These are phyloP conservation scores for Cryptococcus sp. DNA, from an alignment of 1,284 basidiomycete species.

Conservation along the genomic window DNA sequence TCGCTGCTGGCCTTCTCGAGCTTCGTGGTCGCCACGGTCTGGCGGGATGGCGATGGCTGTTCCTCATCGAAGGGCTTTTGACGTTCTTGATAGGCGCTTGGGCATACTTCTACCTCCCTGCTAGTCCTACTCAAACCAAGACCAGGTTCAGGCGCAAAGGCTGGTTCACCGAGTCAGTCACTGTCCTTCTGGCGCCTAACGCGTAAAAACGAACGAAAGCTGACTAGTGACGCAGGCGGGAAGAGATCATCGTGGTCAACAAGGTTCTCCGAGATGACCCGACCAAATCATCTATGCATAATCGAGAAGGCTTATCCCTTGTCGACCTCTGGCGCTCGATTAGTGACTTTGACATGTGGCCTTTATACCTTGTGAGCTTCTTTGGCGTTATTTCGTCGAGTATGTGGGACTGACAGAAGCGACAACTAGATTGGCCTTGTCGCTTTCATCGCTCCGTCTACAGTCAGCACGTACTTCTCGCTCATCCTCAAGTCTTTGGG, in stretches of 20 bases:
- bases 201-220: not conserved
- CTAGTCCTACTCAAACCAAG: slow-evolving; percentile 49
- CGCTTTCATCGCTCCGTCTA: slow-evolving; percentile 33
- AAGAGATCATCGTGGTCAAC: slow-evolving; percentile 56
- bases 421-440: slow-evolving; percentile 46
- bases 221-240: slow-evolving; percentile 26
- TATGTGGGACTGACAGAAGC: slow-evolving; percentile 8
- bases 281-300: slow-evolving; percentile 53
- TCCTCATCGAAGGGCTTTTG: slow-evolving; percentile 42
- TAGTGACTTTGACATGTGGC: slow-evolving; percentile 59
- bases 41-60: slow-evolving; percentile 48
- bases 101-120: slow-evolving; percentile 45
- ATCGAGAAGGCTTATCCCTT: slow-evolving; percentile 50
- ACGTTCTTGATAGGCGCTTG: slow-evolving; percentile 46
- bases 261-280: slow-evolving; percentile 55
- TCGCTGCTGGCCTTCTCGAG: slow-evolving; percentile 47
- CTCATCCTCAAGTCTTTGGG: slow-evolving; percentile 58
- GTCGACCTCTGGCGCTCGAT: slow-evolving; percentile 59
- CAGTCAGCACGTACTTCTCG: slow-evolving; percentile 57
- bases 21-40: slow-evolving; percentile 39
- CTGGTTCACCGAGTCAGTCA: slow-evolving; percentile 51
- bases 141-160: slow-evolving; percentile 37
- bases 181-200: no score
- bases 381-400: slow-evolving; percentile 41
- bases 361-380: slow-evolving; percentile 45